Percentiles rank a stretch among this genome's conserved stretches.
These are phyloP conservation scores for Shiraia sp. DNA, from an alignment of 2,329 filamentous ascomycete species.

Conservation along the genomic window DNA sequence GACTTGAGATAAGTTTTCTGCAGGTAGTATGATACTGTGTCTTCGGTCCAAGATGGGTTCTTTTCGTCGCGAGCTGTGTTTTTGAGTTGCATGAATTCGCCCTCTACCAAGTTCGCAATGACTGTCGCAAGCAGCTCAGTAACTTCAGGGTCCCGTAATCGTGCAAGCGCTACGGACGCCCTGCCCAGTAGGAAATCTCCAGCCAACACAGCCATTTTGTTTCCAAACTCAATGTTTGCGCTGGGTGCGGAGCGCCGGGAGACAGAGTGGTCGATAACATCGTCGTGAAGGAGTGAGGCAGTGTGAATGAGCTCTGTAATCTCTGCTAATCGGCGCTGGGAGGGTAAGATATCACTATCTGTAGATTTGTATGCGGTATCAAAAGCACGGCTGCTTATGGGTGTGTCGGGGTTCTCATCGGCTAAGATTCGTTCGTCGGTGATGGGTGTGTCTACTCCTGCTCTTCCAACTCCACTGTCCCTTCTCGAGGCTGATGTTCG, in stretches of 20 bases:
- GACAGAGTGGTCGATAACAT: slow-evolving; percentile 93
- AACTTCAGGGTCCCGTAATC: slow-evolving; percentile 89
- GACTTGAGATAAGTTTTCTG: slow-evolving; percentile 99
- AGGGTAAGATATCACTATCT: slow-evolving; percentile 78
- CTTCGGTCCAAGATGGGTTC: slow-evolving; percentile 82
- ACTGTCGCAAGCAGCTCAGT: slow-evolving; percentile 93
- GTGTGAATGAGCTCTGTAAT: slow-evolving; percentile 98
- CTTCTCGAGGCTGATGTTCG: slow-evolving; percentile 44
- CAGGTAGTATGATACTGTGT: slow-evolving; percentile 89
- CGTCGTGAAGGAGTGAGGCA: slow-evolving; percentile 93
- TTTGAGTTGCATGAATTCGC: slow-evolving; percentile 99
- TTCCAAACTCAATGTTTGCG: slow-evolving; percentile 93
- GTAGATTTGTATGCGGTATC: slow-evolving; percentile 51
- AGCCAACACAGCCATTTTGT: slow-evolving; percentile 98
- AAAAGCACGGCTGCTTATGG: slow-evolving; percentile 56
- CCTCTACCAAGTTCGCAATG: slow-evolving; percentile 96
- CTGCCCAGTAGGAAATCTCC: slow-evolving; percentile 95
- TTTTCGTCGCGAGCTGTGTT: slow-evolving; percentile 90
- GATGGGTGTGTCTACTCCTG: slow-evolving; percentile 62
- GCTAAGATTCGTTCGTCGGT: slow-evolving; percentile 66
- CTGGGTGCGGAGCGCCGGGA: slow-evolving; percentile 82
- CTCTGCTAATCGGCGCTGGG: slow-evolving; percentile 88
- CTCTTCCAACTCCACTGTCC: slow-evolving; percentile 25
- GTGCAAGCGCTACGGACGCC: slow-evolving; percentile 89
- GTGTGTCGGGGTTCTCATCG: slow-evolving; percentile 71